A percentile compares a stretch with the other conserved stretches of the same genome.
Evolutionary conservation across 148 eudicot species (phyloP).

Genomic region (Rheum nobile): DNA sequence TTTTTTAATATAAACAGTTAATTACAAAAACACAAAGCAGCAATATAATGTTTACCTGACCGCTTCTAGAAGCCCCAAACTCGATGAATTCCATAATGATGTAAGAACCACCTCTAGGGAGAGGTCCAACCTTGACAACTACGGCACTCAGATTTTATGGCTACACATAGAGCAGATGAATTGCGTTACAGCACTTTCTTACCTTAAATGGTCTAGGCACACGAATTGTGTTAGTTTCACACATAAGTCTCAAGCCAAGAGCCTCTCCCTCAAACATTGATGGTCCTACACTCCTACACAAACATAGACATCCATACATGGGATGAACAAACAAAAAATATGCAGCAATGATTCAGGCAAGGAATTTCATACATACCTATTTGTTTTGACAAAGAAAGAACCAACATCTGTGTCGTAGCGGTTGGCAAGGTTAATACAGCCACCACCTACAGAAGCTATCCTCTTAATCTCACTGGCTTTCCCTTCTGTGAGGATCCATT

Average conservation of each 20-base stretch:
- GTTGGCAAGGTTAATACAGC: conserved; percentile 82
- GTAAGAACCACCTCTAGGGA: conserved; percentile 83
- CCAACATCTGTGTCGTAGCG: conserved; percentile 88
- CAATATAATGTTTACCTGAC: conserved; percentile 42
- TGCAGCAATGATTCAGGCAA: background rate
- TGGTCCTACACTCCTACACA: conserved; percentile 62
- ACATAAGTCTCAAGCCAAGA: conserved; percentile 77
- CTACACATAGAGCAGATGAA: background rate
- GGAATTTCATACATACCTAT: conserved; percentile 43
- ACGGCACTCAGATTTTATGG: conserved; percentile 11
- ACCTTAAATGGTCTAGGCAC: conserved; percentile 92
- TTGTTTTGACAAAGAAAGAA: conserved; percentile 85
- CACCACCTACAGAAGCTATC: conserved; percentile 78
- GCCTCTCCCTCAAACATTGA: conserved; percentile 97
- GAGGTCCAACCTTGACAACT: conserved; percentile 49
- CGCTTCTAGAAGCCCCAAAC: conserved; percentile 71
- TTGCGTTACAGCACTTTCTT: conserved; percentile 7
- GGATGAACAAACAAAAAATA: background rate
- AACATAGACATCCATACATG: background rate
- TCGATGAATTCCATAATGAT: conserved; percentile 94
- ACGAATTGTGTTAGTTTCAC: conserved; percentile 70
- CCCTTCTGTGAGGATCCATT: conserved; percentile 86
- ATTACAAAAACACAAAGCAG: background rate
- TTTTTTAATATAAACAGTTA: background rate
- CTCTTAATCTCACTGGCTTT: conserved; percentile 65